Conservation (phyloP, 305 asterid species). For the Plantago coronopus region DNA sequence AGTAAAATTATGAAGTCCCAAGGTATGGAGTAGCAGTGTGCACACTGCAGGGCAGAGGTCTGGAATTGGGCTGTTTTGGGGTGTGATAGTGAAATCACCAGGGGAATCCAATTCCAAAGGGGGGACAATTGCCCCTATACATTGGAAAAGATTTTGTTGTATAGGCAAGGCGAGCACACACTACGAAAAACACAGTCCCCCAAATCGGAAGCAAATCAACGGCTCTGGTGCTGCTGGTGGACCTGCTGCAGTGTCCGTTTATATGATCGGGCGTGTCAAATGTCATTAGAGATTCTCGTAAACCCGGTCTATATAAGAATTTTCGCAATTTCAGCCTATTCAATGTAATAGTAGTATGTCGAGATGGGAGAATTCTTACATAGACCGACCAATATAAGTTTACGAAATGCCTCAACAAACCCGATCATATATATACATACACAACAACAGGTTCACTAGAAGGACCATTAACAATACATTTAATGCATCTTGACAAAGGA, state of each 20-base stretch:
- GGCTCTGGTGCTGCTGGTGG: slow-evolving; percentile 8
- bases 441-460: too few species aligned
- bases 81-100: not conserved
- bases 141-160: slow-evolving; percentile 22
- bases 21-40: slow-evolving; percentile 29
- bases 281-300: not conserved
- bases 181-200: slow-evolving; percentile 48
- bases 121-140: slow-evolving; percentile 24
- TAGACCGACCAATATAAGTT: not conserved
- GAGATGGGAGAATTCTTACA: not conserved
- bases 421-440: too few species aligned
- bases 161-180: slow-evolving; percentile 32
- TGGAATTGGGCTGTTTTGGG: not conserved
- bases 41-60: not conserved
- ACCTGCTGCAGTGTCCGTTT: not conserved
- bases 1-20: slow-evolving; percentile 17
- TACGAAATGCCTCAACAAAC: too few species aligned
- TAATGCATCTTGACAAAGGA: too few species aligned
- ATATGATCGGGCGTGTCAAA: not conserved
- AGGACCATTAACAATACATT: too few species aligned
- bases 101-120: slow-evolving; percentile 42
- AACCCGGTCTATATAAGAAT: not conserved
- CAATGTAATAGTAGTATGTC: not conserved
- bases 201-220: slow-evolving; percentile 16
- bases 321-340: not conserved